Evolutionary conservation across 371 early-diverging fungal genomes (phyloP).

Genomic region (Apophysomyces trapeziformis): DNA sequence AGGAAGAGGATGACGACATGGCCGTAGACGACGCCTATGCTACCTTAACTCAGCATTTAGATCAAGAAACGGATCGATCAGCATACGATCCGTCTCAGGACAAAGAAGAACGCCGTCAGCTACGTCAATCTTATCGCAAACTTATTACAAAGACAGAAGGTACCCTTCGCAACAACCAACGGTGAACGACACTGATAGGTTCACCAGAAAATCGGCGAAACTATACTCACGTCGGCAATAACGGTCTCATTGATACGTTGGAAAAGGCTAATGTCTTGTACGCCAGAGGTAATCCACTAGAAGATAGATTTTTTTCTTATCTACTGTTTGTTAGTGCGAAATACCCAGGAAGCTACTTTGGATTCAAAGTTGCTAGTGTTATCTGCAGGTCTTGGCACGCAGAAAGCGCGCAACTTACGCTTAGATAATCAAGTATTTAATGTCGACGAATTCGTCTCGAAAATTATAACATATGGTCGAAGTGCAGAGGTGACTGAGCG

Average conservation of each 20-base stretch:
- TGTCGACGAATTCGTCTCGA: constrained; percentile 71
- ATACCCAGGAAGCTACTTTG: constrained; percentile 87
- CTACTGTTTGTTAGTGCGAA: constrained; percentile 49
- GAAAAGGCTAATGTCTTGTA: constrained; percentile 63
- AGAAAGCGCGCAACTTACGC: constrained; percentile 77
- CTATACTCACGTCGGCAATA: constrained; percentile 48
- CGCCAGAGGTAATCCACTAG: constrained; percentile 33
- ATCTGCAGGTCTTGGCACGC: constrained; percentile 75
- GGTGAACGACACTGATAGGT: background rate
- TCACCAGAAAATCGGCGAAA: constrained; percentile 52
- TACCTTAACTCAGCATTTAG: constrained; percentile 19
- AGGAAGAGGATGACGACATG: constrained; percentile 14
- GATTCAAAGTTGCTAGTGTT: constrained; percentile 79
- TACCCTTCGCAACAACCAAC: constrained; percentile 10
- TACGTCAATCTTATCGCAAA: constrained; percentile 55
- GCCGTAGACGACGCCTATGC: constrained; percentile 14
- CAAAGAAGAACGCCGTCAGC: constrained; percentile 53
- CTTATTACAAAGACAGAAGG: constrained; percentile 56
- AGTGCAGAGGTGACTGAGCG: background rate
- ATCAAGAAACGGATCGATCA: constrained; percentile 24
- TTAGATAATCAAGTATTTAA: constrained; percentile 74
- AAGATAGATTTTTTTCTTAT: background rate
- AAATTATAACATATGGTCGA: constrained; percentile 54
- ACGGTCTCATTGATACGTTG: constrained; percentile 51
- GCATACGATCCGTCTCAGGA: constrained; percentile 50